These are phyloP conservation scores for Rhododendron molle DNA, from an alignment of 148 eudicot species.

Conservation along the genomic window DNA sequence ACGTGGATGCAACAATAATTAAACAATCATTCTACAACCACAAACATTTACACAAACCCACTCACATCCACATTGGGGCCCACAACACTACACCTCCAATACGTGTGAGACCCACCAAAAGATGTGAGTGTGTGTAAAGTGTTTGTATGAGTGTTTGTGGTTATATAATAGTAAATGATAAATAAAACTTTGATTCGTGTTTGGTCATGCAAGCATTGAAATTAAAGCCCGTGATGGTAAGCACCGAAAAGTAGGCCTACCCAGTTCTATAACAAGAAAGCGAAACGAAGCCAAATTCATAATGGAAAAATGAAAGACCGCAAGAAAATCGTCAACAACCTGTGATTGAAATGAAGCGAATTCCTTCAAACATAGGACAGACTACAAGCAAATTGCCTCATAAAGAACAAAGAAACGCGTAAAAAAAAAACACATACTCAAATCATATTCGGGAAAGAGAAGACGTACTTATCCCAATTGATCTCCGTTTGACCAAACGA, in stretches of 20 bases:
- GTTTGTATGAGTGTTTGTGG: too few species aligned
- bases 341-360: not conserved
- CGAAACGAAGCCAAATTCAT: not conserved
- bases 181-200: not conserved
- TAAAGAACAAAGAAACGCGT: not conserved
- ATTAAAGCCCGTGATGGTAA: not conserved
- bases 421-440: not conserved
- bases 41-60: too few species aligned
- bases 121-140: too few species aligned
- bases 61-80: too few species aligned
- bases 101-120: too few species aligned
- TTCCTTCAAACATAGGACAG: not conserved
- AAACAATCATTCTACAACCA: too few species aligned
- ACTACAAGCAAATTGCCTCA: not conserved
- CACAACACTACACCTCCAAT: too few species aligned
- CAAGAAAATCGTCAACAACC: not conserved
- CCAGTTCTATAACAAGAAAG: not conserved
- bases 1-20: not conserved
- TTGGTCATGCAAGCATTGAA: not conserved
- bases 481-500: conserved; percentile 78
- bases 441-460: too few species aligned
- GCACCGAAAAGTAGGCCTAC: not conserved
- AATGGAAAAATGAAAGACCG: not conserved
- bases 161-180: too few species aligned
- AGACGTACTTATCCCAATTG: conserved; percentile 86